phyloP scores from a whole-genome alignment of 768 basidiomycete species.

The Podaxis mareebaensis region DNA sequence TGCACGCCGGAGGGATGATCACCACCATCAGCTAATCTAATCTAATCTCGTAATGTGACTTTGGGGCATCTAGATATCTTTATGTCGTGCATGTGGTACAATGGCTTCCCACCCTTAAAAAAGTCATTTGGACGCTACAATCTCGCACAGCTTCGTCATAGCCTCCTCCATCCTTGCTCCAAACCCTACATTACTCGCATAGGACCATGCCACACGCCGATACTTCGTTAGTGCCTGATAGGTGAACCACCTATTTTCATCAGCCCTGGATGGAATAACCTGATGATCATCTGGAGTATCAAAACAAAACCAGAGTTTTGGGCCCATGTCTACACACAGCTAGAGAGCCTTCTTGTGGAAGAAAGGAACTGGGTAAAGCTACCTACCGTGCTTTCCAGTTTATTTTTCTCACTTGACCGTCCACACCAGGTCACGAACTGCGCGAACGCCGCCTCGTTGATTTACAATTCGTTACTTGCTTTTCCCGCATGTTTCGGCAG shows the following conservation, averaged over 20 bases:
- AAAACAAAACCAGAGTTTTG: conserved; percentile 79
- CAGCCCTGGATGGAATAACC: background rate
- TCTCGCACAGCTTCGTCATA: background rate
- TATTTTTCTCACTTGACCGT: conserved; percentile 12
- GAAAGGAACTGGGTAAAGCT: conserved; percentile 73
- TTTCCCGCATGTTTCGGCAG: conserved; percentile 66
- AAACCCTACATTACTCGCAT: background rate
- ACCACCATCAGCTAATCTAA: conserved; percentile 26
- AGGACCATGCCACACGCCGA: conserved; percentile 83
- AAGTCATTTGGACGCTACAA: background rate
- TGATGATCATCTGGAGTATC: conserved; percentile 39
- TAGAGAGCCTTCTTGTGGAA: conserved; percentile 60
- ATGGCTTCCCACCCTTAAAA: background rate
- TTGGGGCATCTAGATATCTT: background rate
- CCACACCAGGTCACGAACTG: conserved; percentile 74
- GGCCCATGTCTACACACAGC: conserved; percentile 67
- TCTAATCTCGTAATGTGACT: conserved; percentile 20
- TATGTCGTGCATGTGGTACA: background rate
- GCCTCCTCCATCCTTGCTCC: background rate
- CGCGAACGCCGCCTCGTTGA: conserved; percentile 78
- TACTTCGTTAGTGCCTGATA: conserved; percentile 66
- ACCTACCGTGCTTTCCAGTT: background rate
- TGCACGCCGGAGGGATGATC: background rate
- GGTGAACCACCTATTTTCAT: conserved; percentile 24
- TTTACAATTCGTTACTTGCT: conserved; percentile 75